Evolutionary conservation across 2,329 filamentous ascomycete genomes (phyloP), one percentile per base, ranked within the genome.

Genomic region (Colletotrichum gigasporum): DNA sequence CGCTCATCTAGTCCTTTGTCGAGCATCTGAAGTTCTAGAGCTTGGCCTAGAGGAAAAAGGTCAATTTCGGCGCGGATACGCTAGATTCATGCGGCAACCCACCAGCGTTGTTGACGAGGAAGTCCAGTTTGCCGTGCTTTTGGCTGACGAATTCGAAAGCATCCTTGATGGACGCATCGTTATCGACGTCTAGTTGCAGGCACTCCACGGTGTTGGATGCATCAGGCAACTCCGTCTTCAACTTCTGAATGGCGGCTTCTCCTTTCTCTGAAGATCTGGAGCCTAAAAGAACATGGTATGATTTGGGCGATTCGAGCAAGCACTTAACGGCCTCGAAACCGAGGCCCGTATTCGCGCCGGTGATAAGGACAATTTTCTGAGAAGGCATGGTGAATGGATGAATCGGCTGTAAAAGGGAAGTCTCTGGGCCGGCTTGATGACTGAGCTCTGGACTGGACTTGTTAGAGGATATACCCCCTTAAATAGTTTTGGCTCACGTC

Each of bases 321-420:
- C 85, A 82, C 66, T 84, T 87, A 52, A 88, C 81, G 6, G 79
- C 80, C 68, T 90, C 82, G 42, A 82, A 83, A 2, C 88, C 88
- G 18, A 90, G 80, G n/a, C 87, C 87, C 0, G 82, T 87, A 68
- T 88, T 89, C 61, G 79, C 87, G 39, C 87, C 87, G 1, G 87
- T 90, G 65, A 89, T 81, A 37, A 89, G 73, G 16, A 88, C 72
- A 64, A 86, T 9, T 16, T 18, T 28, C n/a, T 48, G n/a, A 30
- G 44, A 14, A 26, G 24, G 12, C 10, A 48, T 48, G 6, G n/a
- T n/a, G n/a, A n/a, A n/a, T n/a, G n/a, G n/a, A n/a, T n/a, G n/a
- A n/a, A n/a, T n/a, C n/a, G n/a, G n/a, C n/a, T n/a, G n/a, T n/a
- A n/a, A n/a, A n/a, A n/a, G n/a, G n/a, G n/a, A n/a, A n/a, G n/a